Evolutionary conservation across 208 protist genomes (phyloP).

Genomic region (Trypanosoma caninum): DNA sequence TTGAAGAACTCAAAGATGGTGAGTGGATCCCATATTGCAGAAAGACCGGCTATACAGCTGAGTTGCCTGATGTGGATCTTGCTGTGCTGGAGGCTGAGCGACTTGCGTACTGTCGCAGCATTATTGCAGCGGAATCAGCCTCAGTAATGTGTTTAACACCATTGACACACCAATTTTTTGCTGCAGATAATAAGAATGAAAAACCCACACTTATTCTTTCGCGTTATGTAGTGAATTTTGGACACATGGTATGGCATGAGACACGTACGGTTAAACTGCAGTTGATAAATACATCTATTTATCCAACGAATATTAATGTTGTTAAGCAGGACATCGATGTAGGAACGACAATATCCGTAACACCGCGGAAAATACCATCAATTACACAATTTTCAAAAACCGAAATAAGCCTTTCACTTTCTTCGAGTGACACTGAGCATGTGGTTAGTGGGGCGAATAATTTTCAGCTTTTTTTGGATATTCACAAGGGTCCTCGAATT

Average conservation of each 20-base stretch:
- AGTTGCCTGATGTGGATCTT: slow-evolving; percentile 5
- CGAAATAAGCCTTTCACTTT: slow-evolving; percentile 55
- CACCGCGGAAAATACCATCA: slow-evolving; percentile 75
- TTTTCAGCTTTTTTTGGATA: slow-evolving; percentile 79
- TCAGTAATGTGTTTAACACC: background rate
- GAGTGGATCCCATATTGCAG: slow-evolving; percentile 32
- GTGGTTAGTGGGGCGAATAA: slow-evolving; percentile 39
- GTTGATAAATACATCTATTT: slow-evolving; percentile 84
- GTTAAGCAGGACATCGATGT: slow-evolving; percentile 68
- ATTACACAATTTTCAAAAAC: slow-evolving; percentile 49
- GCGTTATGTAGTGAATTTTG: slow-evolving; percentile 93
- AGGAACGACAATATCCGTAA: slow-evolving; percentile 57
- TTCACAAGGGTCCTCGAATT: slow-evolving; percentile 82
- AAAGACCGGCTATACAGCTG: slow-evolving; percentile 14
- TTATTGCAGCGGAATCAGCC: slow-evolving; percentile 7
- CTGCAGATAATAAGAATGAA: background rate
- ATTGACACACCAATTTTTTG: background rate
- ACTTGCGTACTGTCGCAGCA: slow-evolving; percentile 49
- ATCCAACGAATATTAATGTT: slow-evolving; percentile 64
- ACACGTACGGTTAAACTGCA: slow-evolving; percentile 65
- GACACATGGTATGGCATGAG: slow-evolving; percentile 89
- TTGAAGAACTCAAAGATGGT: slow-evolving; percentile 14
- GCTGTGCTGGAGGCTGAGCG: slow-evolving; percentile 75
- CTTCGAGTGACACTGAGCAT: slow-evolving; percentile 27
- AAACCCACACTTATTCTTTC: slow-evolving; percentile 51